Evolutionary conservation across 73 alveolate species (phyloP), one percentile per base, ranked within the genome.

Genomic region (Paramecium octaurelia): DNA sequence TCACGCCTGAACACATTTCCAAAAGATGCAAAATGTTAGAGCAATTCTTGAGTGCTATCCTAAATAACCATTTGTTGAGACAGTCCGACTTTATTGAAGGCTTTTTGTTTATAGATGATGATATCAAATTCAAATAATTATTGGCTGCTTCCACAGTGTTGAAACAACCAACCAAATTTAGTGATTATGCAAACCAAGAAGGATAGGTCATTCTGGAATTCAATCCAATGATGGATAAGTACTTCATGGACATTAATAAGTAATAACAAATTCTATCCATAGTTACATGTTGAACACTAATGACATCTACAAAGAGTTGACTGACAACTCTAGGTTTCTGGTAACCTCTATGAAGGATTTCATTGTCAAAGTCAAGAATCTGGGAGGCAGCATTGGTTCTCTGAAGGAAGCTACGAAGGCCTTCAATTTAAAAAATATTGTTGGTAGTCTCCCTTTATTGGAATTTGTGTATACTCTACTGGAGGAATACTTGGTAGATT

Each of bases 1-100:
- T 43, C 36, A 80, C 76, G 0, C 91, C 91, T 3, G 20, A 80
- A 42, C 91, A 80, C 16, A 31, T 80, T n/a, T 80, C 91, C 2
- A 80, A 80, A 11, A 42, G 91, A 80, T 44, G 76, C 48, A 80
- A 48, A 80, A 80, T 80, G 91, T 64, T 80, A 21, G 91, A 80
- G 23, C 10, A 80, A 80, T 80, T 43, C 16, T 43, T 80, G 7
- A 80, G 91, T 80, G 91, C 91, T 4, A 42, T 80, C n/a, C 36
- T 80, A 10, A 80, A 42, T 42, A 80, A 80, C 27, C 75, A 80
- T 23, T 16, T 80, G 9, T 27, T 80, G 12, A 80, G 91, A 46
- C 16, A 42, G 6, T 43, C 76, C 23, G 91, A 80, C 8, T 24
- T 80, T 31, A 42, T 80, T 23, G 91, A 80, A 23, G 91, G 76